Conservation (phyloP, 257 asterid genomes). For the Ilex aquifolium region DNA sequence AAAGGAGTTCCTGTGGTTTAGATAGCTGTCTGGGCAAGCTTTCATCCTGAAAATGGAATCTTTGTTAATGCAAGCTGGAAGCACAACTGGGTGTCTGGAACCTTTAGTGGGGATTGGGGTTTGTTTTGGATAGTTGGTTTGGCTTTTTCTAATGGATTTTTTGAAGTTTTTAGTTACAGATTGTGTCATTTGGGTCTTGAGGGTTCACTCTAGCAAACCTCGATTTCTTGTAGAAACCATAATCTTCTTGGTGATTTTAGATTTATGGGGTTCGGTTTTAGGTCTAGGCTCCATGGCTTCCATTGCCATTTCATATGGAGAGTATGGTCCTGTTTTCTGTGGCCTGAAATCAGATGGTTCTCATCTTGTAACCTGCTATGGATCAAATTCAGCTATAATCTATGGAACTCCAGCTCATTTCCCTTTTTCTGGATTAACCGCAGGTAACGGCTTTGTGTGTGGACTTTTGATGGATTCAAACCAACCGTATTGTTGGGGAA, state of each 20-base stretch:
- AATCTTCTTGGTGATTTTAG: slow-evolving; percentile 32
- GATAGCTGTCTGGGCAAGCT: not conserved
- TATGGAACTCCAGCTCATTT: slow-evolving; percentile 51
- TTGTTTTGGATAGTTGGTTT: slow-evolving; percentile 3
- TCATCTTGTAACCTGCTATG: slow-evolving; percentile 63
- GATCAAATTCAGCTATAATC: slow-evolving; percentile 57
- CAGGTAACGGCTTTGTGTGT: slow-evolving; percentile 79
- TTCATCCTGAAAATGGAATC: slow-evolving; percentile 2
- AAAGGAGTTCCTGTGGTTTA: not conserved
- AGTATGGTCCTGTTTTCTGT: slow-evolving; percentile 75
- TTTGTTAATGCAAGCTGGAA: slow-evolving; percentile 6
- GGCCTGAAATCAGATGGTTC: slow-evolving; percentile 83
- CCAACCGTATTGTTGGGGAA: slow-evolving; percentile 91
- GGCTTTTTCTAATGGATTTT: slow-evolving; percentile 21
- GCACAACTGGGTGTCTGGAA: slow-evolving; percentile 1
- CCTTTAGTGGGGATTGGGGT: not conserved
- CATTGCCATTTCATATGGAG: slow-evolving; percentile 80
- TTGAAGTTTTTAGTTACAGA: slow-evolving; percentile 16
- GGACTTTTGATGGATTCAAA: slow-evolving; percentile 52
- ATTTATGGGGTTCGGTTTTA: slow-evolving; percentile 29
- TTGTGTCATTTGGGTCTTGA: slow-evolving; percentile 3
- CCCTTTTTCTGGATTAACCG: slow-evolving; percentile 61
- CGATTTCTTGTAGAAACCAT: slow-evolving; percentile 19
- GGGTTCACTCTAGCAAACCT: slow-evolving; percentile 2
- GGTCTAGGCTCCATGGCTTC: slow-evolving; percentile 92